Conservation (phyloP, 148 eudicot species). For the Polygonum aviculare region DNA sequence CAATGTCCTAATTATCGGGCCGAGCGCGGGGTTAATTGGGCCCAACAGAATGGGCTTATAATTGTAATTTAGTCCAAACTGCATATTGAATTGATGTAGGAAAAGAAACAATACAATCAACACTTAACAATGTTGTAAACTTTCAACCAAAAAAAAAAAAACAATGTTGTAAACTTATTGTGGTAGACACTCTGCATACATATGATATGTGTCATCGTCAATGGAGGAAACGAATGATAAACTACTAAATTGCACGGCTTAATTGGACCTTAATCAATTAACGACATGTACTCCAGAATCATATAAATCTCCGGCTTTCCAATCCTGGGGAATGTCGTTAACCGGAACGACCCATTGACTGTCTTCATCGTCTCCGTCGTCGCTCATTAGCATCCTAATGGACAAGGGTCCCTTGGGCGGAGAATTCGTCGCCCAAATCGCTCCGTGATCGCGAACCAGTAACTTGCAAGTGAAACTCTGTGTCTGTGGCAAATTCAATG, state of each 20-base stretch:
- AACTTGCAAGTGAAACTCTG: constrained; percentile 55
- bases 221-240: background rate
- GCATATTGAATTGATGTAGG: background rate
- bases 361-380: constrained; percentile 42
- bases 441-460: constrained; percentile 58
- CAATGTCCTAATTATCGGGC: background rate
- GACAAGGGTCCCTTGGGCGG: constrained; percentile 59
- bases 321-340: constrained; percentile 50
- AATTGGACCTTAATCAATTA: background rate
- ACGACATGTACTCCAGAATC: constrained; percentile 73
- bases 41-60: background rate
- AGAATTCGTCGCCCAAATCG: constrained; percentile 64
- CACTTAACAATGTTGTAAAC: background rate
- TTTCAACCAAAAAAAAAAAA: no score
- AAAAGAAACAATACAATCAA: background rate
- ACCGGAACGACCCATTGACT: constrained; percentile 60
- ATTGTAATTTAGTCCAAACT: background rate
- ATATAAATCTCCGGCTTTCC: constrained; percentile 60
- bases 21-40: background rate
- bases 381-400: constrained; percentile 64
- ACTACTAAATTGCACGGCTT: background rate
- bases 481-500: constrained; percentile 24
- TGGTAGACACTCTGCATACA: background rate
- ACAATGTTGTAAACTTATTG: background rate
- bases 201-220: background rate